Evolutionary conservation across 139 green algal species (phyloP), one percentile per base, ranked within the genome.

Genomic region (Coelastrella sp.): DNA sequence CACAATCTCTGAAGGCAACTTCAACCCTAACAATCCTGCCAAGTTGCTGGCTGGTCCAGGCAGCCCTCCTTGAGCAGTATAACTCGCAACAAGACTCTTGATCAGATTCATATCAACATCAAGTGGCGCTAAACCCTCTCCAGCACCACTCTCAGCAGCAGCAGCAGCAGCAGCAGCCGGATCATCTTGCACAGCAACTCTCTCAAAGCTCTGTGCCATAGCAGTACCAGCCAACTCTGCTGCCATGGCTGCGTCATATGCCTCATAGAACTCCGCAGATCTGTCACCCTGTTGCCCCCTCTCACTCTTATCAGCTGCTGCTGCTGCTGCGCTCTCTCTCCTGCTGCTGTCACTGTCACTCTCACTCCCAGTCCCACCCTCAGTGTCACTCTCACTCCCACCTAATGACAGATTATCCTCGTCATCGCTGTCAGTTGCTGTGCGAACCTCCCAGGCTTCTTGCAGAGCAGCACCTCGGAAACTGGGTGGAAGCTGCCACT

Each of bases 21-120:
- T 34, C 19, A 97, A 25, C 17, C 94, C 94, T 67, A 97, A 87
- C 81, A 94, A 45, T 3, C 92, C 93, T 23, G 93, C 89, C 32
- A 97, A 66, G 75, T 92, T 97, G 79, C 93, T 91, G 2, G 93
- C 94, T 27, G 94, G 94, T 4, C 94, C 94, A 8, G 94, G 88
- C 83, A 98, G 79, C 35, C 94, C 94, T 21, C 91, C 81, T 86
- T 97, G 94, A 15, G 85, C 79, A 5, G 87, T 74, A 30, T 95
- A 98, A 0, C 92, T 96, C 11, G 90, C 87, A 57, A 97, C 69
- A 81, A 97, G 60, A 69, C 87, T 96, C 63, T 90, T 89, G 40
- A 97, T 87, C 76, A 97, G 64, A 69, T 97, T 97, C 5, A 93
- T 11, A 51, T 97, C 94, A 15, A 97, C 35, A 62, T 97, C 91